Base-by-base conservation (phyloP, 2,329 filamentous ascomycete species). In the Aureobasidium vineae region DNA sequence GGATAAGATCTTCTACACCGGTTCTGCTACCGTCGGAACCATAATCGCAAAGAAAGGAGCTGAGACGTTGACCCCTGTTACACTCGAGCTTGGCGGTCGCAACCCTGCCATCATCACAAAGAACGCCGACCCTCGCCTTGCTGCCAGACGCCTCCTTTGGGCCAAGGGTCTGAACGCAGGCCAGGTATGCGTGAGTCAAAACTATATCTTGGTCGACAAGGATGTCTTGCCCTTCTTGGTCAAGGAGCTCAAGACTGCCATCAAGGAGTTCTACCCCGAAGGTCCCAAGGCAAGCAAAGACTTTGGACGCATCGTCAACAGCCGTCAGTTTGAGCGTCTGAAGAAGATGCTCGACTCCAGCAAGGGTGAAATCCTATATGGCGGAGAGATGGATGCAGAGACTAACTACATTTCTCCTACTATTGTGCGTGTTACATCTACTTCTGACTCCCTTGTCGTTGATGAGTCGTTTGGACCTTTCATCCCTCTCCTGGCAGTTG, bases 1-100 rank as follows among this genome's bases (percentile, higher is more conserved):
- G 89, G 93, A 96, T 80, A 98, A 97, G 85, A 96, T 99, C 74
- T 93, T 95, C 82, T 99, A 97, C 81, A 99, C 95, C 0, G 95
- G 95, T 65, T 88, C 87, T 73, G 84, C 85, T 63, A 80, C 76
- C 33, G 92, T 97, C 21, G 95, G 91, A 56, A 82, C 74, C 26
- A 83, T 83, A 71, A 81, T 83, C 67, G 79, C 81, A 16, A 82
- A 82, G 77, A 83, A 82, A 73, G 81, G 81, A 0, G 81, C 81
- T 1, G 81, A 83, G 73, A 83, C 81, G 0, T 75, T 83, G 68
- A 98, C 95, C 0, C 95, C 95, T 0, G 88, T 96, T 26, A 86
- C 88, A 11, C 86, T 98, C 56, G 95, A 99, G 81, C 86, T 99
- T 54, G 95, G 95, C 67, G 95, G 95, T 68, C 84, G 86, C 70